Base-by-base conservation (phyloP, 176 grass and related monocot species). In the Puccinellia tenuiflora region DNA sequence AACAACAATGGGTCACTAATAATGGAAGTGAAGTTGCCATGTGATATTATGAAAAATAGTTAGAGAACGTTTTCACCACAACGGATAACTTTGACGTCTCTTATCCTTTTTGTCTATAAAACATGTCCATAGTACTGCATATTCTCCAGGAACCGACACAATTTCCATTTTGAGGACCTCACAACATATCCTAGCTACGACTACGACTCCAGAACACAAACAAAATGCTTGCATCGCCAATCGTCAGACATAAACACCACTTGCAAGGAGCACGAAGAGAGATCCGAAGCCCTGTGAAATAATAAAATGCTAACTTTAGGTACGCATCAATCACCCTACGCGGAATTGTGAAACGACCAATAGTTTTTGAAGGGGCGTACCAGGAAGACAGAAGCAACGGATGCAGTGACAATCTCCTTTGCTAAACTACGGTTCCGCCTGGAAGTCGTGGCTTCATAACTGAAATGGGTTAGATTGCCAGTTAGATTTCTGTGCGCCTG, bases 401-500 rank as follows among this genome's bases (percentile, higher is more conserved):
- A 73, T 4, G 92, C 88, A 40, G 85, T 89, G 47, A 72, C 42
- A 26, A 97, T 82, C 88, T 97, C 95, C 90, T 92, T 97, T 12
- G 90, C 0, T 31, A 97, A 79, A 84, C 94, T 94, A 47, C 94
- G 92, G 90, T 77, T 97, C 67, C 90, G 60, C 75, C 75, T 90
- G 9, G 95, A 90, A 81, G 92, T 88, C 34, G 92, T 94, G 35
- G 95, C 95, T 91, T 97, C 95, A 76, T 97, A 97, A 79, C 95
- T 97, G 90, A 85, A 77, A 92, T 30, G 45, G 3, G 74, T 5
- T 1, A 83, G 51, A 53, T 29, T 5, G 82, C 50, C 38, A 61
- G 30, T 12, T 1, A 70, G 39, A 6, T 24, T 50, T 82, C 17
- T 75, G 37, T 14, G 13, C 25, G 6, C 39, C 30, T 68, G 2